Percentiles rank a stretch among this genome's conserved stretches.
These are phyloP conservation scores for Clonostachys byssicola DNA, from an alignment of 2,329 filamentous ascomycete species.

Conservation along the genomic window DNA sequence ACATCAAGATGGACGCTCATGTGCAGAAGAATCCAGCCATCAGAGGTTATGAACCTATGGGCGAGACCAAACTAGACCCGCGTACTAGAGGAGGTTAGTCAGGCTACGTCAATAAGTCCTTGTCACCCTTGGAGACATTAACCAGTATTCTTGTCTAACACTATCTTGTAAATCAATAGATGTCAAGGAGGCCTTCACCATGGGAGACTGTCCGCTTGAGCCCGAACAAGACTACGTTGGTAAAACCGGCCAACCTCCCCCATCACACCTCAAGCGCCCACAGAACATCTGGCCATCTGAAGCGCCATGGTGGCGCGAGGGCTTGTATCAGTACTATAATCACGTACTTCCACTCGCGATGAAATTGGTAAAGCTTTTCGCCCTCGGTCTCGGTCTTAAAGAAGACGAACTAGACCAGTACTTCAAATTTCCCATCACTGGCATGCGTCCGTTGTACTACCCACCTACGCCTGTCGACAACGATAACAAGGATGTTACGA, in stretches of 20 bases:
- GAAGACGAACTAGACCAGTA: slow-evolving; percentile 11
- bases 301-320: slow-evolving; percentile 6
- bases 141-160: too few relatives aligned
- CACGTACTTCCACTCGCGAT: slow-evolving; percentile 11
- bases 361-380: slow-evolving; percentile 11
- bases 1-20: not conserved
- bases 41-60: not conserved
- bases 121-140: too few relatives aligned
- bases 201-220: not conserved
- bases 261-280: not conserved
- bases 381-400: slow-evolving; percentile 11
- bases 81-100: not conserved
- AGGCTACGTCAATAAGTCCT: too few relatives aligned
- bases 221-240: not conserved
- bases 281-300: not conserved
- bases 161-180: not conserved
- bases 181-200: slow-evolving; percentile 1
- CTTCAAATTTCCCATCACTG: slow-evolving; percentile 11
- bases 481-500: not conserved
- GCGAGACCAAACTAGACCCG: not conserved
- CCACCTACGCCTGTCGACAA: slow-evolving; percentile 4
- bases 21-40: not conserved
- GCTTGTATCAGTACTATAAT: slow-evolving; percentile 8
- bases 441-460: slow-evolving; percentile 14
- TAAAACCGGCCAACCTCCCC: not conserved